These are phyloP conservation scores for Ceratocystis cacaofunesta DNA, from an alignment of 2,329 filamentous ascomycete genomes.

Conservation along the genomic window DNA sequence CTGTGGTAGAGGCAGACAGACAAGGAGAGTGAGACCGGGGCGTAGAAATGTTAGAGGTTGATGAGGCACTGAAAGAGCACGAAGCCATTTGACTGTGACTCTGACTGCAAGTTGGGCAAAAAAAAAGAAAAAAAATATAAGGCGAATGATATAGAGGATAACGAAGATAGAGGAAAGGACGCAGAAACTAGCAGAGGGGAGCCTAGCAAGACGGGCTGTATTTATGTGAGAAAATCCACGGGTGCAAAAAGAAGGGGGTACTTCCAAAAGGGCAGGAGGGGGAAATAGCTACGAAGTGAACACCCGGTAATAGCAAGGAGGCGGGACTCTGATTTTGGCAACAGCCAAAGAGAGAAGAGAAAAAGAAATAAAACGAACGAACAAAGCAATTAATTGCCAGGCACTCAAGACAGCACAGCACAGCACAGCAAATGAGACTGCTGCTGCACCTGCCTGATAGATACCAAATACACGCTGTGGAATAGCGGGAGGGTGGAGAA, in stretches of 20 bases:
- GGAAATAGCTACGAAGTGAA: not conserved
- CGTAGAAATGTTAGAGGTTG: constrained; percentile 38
- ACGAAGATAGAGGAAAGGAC: constrained; percentile 1
- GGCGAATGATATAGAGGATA: not conserved
- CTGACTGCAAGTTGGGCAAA: not conserved
- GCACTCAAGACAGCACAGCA: not conserved
- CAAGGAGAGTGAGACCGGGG: constrained; percentile 36
- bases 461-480: not conserved
- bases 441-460: not conserved
- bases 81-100: constrained; percentile 12
- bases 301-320: not conserved
- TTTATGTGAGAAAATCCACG: not conserved
- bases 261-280: not conserved
- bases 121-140: not conserved
- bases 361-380: not conserved
- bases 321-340: not conserved
- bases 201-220: constrained; percentile 1
- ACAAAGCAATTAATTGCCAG: not conserved
- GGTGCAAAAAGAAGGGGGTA: not conserved
- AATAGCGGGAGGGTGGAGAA: not conserved
- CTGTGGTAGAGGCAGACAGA: not conserved
- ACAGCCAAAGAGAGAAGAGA: not conserved
- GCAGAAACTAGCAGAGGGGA: not conserved
- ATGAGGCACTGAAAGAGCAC: constrained; percentile 28
- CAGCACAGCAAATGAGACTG: not conserved